These are phyloP conservation scores for Tolypocladium amazonense DNA, from an alignment of 2,329 filamentous ascomycete species.

Conservation along the genomic window DNA sequence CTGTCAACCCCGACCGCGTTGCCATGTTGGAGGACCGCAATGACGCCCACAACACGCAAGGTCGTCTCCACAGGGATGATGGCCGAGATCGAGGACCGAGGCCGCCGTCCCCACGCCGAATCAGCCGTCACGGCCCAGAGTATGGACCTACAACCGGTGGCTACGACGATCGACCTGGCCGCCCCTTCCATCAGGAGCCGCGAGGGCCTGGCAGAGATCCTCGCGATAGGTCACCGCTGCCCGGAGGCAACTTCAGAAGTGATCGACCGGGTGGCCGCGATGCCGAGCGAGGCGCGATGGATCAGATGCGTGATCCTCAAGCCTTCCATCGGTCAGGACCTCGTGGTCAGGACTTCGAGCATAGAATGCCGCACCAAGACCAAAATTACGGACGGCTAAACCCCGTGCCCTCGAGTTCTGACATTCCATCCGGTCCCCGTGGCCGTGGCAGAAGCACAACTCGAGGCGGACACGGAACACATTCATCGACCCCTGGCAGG, in stretches of 20 bases:
- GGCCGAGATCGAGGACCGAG: conserved; percentile 28
- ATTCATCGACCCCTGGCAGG: conserved; percentile 26
- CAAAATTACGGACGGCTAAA: conserved; percentile 54
- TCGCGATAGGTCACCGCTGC: conserved; percentile 20
- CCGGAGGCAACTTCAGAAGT: conserved; percentile 16
- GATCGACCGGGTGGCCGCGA: conserved; percentile 30
- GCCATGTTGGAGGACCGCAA: conserved; percentile 30
- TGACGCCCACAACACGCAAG: conserved; percentile 16
- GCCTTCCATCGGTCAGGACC: conserved; percentile 24
- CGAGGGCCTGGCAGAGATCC: conserved; percentile 18
- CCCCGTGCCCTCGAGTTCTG: conserved; percentile 32
- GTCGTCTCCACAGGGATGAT: conserved; percentile 31
- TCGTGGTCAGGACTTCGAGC: conserved; percentile 35
- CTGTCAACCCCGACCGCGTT: conserved; percentile 38
- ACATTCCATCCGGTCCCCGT: conserved; percentile 45
- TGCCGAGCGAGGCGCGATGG: conserved; percentile 14
- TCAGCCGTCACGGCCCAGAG: conserved; percentile 20
- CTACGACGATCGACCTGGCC: conserved; percentile 37
- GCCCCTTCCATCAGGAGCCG: conserved; percentile 26
- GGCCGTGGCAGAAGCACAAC: conserved; percentile 34
- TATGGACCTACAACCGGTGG: conserved; percentile 19
- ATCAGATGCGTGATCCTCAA: conserved; percentile 29
- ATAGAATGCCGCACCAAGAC: conserved; percentile 42
- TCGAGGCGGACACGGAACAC: conserved; percentile 22
- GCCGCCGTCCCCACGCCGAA: conserved; percentile 39